A percentile compares a stretch with the other conserved stretches of the same genome.
Evolutionary conservation across 306 rosid genomes (phyloP).

Genomic region (Rosa rugosa): DNA sequence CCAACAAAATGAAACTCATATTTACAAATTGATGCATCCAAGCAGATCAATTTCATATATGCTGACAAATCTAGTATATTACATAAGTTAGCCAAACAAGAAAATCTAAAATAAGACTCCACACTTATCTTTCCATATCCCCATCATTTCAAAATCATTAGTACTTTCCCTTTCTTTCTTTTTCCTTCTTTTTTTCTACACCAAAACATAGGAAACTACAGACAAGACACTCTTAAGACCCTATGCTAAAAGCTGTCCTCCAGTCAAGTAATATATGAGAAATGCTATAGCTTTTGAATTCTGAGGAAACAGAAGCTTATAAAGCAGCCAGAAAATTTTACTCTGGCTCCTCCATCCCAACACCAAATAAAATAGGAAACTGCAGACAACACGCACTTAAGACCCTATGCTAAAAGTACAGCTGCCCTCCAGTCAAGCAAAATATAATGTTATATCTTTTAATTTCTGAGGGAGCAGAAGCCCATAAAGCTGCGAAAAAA

Average conservation of each 20-base stretch:
- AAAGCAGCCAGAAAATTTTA: not conserved
- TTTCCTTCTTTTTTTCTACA: not conserved
- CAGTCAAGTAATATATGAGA: not conserved
- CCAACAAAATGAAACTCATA: not conserved
- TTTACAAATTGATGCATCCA: conserved; percentile 2
- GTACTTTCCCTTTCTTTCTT: not conserved
- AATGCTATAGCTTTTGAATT: not conserved
- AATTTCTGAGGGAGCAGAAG: not conserved
- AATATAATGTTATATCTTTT: not conserved
- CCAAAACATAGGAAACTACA: not conserved
- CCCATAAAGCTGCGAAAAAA: not conserved
- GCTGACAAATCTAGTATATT: not conserved
- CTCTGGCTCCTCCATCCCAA: not conserved
- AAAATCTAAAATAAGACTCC: not conserved
- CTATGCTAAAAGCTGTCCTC: not conserved
- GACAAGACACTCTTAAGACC: conserved; percentile 6
- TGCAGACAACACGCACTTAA: not conserved
- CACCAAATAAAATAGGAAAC: not conserved
- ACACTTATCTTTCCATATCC: not conserved
- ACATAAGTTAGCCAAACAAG: not conserved
- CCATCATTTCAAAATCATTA: conserved; percentile 3
- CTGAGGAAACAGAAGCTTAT: not conserved
- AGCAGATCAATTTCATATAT: not conserved
- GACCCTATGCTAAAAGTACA: not conserved
- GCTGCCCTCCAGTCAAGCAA: not conserved